These are phyloP conservation scores for Phytophthora sansomeana DNA, from an alignment of 352 stramenopile genomes.

Conservation along the genomic window DNA sequence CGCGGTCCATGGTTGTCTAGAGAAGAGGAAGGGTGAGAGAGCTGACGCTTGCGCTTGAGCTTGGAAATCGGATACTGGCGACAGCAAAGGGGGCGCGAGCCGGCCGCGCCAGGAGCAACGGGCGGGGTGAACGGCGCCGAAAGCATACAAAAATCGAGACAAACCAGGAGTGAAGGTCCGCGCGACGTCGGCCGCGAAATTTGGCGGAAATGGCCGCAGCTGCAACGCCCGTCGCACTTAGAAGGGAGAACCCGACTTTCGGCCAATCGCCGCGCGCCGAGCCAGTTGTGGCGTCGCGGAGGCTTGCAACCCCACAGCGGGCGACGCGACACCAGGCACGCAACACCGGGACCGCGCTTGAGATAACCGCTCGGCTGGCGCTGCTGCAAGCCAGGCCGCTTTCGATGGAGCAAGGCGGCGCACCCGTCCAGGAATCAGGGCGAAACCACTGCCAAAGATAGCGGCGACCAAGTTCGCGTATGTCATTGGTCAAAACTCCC, in stretches of 20 bases:
- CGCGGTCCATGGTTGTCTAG: conserved; percentile 67
- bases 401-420: neutral
- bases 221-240: conserved; percentile 40
- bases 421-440: conserved; percentile 15
- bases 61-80: conserved; percentile 74
- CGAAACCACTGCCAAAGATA: conserved; percentile 25
- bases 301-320: conserved; percentile 19
- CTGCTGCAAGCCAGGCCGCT: neutral
- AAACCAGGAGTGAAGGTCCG: conserved; percentile 27
- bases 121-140: conserved; percentile 21
- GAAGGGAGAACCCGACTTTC: neutral
- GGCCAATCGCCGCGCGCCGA: conserved; percentile 22
- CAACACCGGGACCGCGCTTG: conserved; percentile 12
- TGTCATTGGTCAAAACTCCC: conserved; percentile 1
- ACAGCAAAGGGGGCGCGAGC: conserved; percentile 35
- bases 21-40: conserved; percentile 16
- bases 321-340: conserved; percentile 32
- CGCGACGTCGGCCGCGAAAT: conserved; percentile 22
- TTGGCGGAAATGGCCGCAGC: conserved; percentile 35
- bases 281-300: conserved; percentile 13
- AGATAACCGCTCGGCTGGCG: conserved; percentile 17
- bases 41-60: conserved; percentile 42
- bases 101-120: neutral
- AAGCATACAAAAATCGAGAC: conserved; percentile 5
- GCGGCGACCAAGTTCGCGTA: neutral